Percentiles rank a stretch among this genome's conserved stretches.
phyloP scores from a whole-genome alignment of 371 early-diverging fungal species.

The Vittaforma corneae region DNA sequence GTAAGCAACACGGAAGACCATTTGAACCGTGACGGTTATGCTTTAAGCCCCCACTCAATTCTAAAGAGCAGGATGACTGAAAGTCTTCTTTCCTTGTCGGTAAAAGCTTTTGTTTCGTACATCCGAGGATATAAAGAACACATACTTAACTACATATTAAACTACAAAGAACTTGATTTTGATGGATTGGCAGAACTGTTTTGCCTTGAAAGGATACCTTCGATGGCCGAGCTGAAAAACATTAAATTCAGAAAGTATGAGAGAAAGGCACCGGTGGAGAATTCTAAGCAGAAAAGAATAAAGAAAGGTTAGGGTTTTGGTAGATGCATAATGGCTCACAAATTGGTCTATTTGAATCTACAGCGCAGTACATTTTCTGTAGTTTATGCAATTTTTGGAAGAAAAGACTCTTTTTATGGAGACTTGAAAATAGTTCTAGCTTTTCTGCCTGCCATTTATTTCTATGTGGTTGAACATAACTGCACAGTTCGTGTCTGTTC shows the following conservation, averaged over 20 bases:
- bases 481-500: no score
- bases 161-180: constrained; percentile 53
- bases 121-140: constrained; percentile 58
- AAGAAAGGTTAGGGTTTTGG: neutral
- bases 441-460: no score
- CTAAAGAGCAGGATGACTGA: constrained; percentile 11
- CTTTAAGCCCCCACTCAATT: neutral
- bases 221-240: constrained; percentile 46
- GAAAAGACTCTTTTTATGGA: neutral
- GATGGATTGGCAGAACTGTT: constrained; percentile 40
- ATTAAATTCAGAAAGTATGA: constrained; percentile 26
- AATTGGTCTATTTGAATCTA: neutral
- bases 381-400: neutral
- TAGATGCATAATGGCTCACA: neutral
- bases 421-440: neutral
- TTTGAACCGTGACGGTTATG: neutral
- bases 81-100: constrained; percentile 14
- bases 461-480: no score
- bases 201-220: constrained; percentile 47
- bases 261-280: neutral
- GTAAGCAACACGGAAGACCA: neutral
- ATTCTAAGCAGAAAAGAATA: neutral
- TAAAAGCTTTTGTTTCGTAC: constrained; percentile 57
- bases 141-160: constrained; percentile 48
- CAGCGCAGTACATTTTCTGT: neutral